Evolutionary conservation across 1,284 basidiomycete species (phyloP), one percentile per base, ranked within the genome.

Genomic region (Rhodotorula sp.): DNA sequence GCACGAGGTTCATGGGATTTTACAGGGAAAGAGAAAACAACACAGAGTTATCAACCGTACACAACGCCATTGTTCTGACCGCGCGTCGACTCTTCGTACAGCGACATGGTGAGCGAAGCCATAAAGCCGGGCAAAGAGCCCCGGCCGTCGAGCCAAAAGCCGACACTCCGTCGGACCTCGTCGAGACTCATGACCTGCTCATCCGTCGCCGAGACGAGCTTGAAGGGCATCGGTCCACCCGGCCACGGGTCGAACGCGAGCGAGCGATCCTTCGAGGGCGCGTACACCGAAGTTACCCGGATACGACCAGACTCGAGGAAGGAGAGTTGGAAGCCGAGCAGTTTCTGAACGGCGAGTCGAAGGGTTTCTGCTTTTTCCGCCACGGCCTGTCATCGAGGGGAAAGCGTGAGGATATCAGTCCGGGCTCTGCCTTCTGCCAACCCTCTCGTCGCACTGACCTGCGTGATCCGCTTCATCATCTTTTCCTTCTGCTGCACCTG

Each of bases 221-320:
- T 68, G 64, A 75, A 73, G 48, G 74, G 72, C 68, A 69, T 77
- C 51, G 62, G 69, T 17, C 67, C 68, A 20, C 69, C 75, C 0
- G 73, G 69, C 66, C 68, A 73, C 17, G 76, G 74, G 45, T 72
- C 72, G 63, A 77, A 78, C 20, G 76, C 71, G 49, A 78, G 74
- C 37, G 74, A 69, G 37, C 76, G 75, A 60, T 83, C 82, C 67
- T 83, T 82, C 14, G 69, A 70, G 3, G 83, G 82, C 5, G 84
- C 83, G 79, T 88, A 93, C 68, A 89, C 83, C n/a, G 88, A 89
- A 6, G 91, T 93, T 64, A 93, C 86, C 48, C 90, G 85, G 55
- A 93, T 88, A 73, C 90, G 87, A 0, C 91, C 91, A 65, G 91
- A 92, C 6, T 88, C 88, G 71, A 90, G 88, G 79, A 94, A 93